Evolutionary conservation across 352 stramenopile species (phyloP).

Genomic region (Phytophthora pisi): DNA sequence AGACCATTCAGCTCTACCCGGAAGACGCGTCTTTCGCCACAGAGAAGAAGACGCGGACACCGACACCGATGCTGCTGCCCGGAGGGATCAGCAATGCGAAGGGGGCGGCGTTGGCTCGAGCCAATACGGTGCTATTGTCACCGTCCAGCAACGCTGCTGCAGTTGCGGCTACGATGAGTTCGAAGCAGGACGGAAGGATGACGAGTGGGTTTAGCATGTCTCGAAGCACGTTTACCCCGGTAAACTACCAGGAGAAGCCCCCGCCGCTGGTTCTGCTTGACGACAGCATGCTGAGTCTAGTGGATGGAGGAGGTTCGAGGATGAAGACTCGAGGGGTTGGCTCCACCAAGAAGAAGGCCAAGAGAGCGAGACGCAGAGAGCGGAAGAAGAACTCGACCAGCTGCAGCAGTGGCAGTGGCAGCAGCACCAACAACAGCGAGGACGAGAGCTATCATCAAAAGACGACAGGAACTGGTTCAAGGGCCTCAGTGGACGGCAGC

Average conservation of each 20-base stretch:
- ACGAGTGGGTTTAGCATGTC: not conserved
- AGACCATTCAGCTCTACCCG: slow-evolving; percentile 36
- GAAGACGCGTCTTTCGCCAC: slow-evolving; percentile 20
- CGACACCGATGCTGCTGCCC: not conserved
- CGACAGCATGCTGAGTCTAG: slow-evolving; percentile 20
- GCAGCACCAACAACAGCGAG: slow-evolving; percentile 33
- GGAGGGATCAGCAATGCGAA: slow-evolving; percentile 8
- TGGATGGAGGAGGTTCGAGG: slow-evolving; percentile 9
- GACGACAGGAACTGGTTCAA: not conserved
- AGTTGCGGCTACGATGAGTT: slow-evolving; percentile 9
- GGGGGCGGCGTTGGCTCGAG: slow-evolving; percentile 7
- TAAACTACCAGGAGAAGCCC: slow-evolving; percentile 13
- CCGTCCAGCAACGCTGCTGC: slow-evolving; percentile 31
- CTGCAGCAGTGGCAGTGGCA: slow-evolving; percentile 2
- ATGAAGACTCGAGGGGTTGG: not conserved
- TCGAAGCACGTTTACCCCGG: slow-evolving; percentile 2
- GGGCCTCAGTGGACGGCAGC: not conserved
- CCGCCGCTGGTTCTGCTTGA: slow-evolving; percentile 41
- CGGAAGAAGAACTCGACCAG: slow-evolving; percentile 17
- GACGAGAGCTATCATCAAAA: slow-evolving; percentile 22
- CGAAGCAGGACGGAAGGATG: slow-evolving; percentile 20
- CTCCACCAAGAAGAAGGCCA: slow-evolving; percentile 28
- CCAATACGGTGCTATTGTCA: slow-evolving; percentile 30
- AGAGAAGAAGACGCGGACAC: slow-evolving; percentile 7
- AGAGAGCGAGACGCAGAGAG: slow-evolving; percentile 20